Evolutionary conservation across 2,329 filamentous ascomycete genomes (phyloP), one percentile per base, ranked within the genome.

Genomic region (Chrysoporthe cubensis): DNA sequence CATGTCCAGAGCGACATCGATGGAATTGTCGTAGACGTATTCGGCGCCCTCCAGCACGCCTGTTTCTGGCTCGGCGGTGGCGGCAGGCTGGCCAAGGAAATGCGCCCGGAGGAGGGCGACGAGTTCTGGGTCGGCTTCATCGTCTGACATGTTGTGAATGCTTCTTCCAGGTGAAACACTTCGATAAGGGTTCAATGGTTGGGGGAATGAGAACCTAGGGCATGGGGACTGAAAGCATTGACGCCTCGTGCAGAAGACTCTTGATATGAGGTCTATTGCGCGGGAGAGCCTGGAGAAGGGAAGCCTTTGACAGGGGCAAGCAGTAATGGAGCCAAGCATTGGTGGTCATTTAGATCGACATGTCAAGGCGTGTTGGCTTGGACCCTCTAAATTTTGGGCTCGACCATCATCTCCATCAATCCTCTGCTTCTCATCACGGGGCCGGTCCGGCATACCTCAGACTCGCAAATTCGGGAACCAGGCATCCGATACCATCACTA

Each of bases 1-100:
- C 84, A 94, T 94, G 75, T 95, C 91, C 56, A 99, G 83, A 13
- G 93, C 92, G 44, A 99, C 93, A 77, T 99, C 96, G 76, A 97
- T 94, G 71, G 93, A 88, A 79, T 97, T 96, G 81, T 97, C 89
- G 80, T 91, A 97, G 75, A 98, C 90, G 80, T 91, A 92, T 79
- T 97, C 90, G 57, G 94, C 94, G 70, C 89, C 87, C 71, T 92
- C 84, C 4, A 98, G 86, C 52, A 98, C 94, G 62, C 90, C 91
- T 6, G 92, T 97, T 73, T 95, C 91, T 26, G 91, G 87, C 32
- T 90, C 85, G 26, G 86, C 80, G 59, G 85, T 78, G 64, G 87
- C 75, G 37, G 81, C 78, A 26, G 83, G 80, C 66, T 86, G 86
- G 65, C 88, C 87, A 64, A 91, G 80, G 57, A 96, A 85, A 71